Base-by-base conservation (phyloP, 768 basidiomycete species). In the Gymnopilus dilepis region DNA sequence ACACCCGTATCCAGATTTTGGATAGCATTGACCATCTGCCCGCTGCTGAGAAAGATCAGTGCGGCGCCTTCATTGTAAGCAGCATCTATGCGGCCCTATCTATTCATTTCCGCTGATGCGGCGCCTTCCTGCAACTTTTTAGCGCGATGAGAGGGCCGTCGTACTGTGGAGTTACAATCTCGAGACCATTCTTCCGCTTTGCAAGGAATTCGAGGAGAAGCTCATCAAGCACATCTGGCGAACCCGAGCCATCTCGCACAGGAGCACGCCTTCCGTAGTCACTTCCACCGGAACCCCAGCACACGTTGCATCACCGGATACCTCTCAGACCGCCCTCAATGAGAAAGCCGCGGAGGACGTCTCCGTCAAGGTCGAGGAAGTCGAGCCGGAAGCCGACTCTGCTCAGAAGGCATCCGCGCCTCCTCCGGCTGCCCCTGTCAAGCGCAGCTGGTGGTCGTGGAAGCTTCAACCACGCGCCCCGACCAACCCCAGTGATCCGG, bases 1-100 rank as follows among this genome's bases (percentile, higher is more conserved):
- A 91, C 67, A 95, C 92, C 0, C 89, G 92, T 31, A 94, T 96
- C 56, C 94, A 96, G 70, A 86, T 96, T 61, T 75, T 96, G 21
- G 87, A 88, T 56, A 82, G 83, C 38, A 86, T 95, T 65, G 72
- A 76, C 34, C 80, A 83, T 52, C 78, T 96, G 34, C 88, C 89
- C 1, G 78, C 83, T 37, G 93, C 92, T 3, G 91, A 95, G 70
- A 94, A 94, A 77, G 93, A 95, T 56, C 92, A 94, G 66, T 93
- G 90, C 50, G 93, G 88, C 17, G 94, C 94, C 0, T 95, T 95
- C 67, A 85, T 94, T 55, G 81, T 81, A 69, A 55, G 78, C 74
- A 41, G 38, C 28, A 30, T 31, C 15, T 15, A 31, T 50, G 9
- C 6, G 28, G n/a, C 28, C 31, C 11, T 50, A n/a, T 12, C 8